Evolutionary conservation across 2,329 filamentous ascomycete genomes (phyloP).

Genomic region (Monascus ruber): DNA sequence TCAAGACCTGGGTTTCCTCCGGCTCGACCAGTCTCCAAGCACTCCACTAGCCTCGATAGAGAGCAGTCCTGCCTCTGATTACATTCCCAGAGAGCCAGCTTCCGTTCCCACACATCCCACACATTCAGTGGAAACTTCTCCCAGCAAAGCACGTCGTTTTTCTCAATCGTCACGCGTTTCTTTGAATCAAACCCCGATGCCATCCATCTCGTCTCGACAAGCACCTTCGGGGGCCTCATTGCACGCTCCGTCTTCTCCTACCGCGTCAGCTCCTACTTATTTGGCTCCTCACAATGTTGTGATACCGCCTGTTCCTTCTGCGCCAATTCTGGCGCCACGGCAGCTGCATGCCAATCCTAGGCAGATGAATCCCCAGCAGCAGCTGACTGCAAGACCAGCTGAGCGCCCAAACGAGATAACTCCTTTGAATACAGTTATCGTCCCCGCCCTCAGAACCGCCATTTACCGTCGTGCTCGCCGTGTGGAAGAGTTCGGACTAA

Average conservation of each 20-base stretch:
- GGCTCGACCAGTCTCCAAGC: constrained; percentile 19
- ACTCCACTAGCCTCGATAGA: constrained; percentile 7
- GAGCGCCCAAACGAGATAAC: constrained; percentile 54
- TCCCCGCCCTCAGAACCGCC: constrained; percentile 84
- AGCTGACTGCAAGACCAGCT: constrained; percentile 8
- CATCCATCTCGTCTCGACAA: constrained; percentile 4
- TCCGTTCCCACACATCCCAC: constrained; percentile 5
- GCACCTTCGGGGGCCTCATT: not conserved
- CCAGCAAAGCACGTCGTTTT: constrained; percentile 17
- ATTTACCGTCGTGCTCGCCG: constrained; percentile 62
- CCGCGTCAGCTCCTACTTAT: no score
- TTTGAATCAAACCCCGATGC: constrained; percentile 6
- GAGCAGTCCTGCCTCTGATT: constrained; percentile 5
- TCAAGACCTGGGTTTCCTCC: constrained; percentile 29
- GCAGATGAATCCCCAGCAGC: constrained; percentile 3
- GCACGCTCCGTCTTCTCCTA: not conserved
- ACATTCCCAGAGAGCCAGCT: constrained; percentile 14
- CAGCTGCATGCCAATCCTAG: constrained; percentile 1
- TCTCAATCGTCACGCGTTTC: constrained; percentile 10
- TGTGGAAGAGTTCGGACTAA: constrained; percentile 33
- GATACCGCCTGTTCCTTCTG: not conserved
- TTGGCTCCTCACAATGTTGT: no score
- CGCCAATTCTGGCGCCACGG: not conserved
- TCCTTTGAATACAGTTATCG: constrained; percentile 78
- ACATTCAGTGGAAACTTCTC: constrained; percentile 21